Base-by-base conservation (phyloP, 1,284 basidiomycete genomes). In the Ceratobasidium sp. region DNA sequence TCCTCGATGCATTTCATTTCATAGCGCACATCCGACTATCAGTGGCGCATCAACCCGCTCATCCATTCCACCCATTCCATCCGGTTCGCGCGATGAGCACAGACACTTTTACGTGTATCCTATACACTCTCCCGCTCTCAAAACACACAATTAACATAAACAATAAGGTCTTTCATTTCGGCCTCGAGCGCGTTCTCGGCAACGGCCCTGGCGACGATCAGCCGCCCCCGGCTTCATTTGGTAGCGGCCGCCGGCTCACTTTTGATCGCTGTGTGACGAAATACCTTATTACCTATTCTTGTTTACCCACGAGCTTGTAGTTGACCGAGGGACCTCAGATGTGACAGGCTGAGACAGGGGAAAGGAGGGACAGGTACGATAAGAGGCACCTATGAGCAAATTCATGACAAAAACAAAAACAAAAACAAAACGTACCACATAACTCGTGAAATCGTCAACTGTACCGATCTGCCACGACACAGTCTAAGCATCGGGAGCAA, bases 21-120 rank as follows among this genome's bases (percentile, higher is more conserved):
- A n/a, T 20, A 44, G 18, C 63, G 63, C 63, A 64, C 63, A 46
- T 64, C 63, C 63, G 10, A n/a, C 63, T 64, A 42, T 64, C 63
- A 64, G 63, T 64, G 63, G 63, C 42, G 42, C 42, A 64, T 64
- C 63, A 64, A n/a, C 63, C 63, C 42, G 39, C 13, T 6, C 39
- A 23, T 26, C 12, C 42, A 4, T 2, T 20, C 61, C 23, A 39
- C 4, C 23, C 9, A 2, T 23, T n/a, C 56, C 6, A 60, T 18
- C 23, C 56, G n/a, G n/a, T n/a, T n/a, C n/a, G n/a, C n/a, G n/a
- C n/a, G 20, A n/a, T n/a, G 20, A 53, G 10, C 51, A n/a, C 10
- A n/a, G 20, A 10, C 51, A 53, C 6, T n/a, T n/a, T 53, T n/a
- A 53, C 20, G 51, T n/a, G n/a, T n/a, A n/a, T n/a, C n/a, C n/a